A percentile compares a stretch with the other conserved stretches of the same genome.
Evolutionary conservation across 139 green algal species (phyloP).

Genomic region (Picochlorum sp.): DNA sequence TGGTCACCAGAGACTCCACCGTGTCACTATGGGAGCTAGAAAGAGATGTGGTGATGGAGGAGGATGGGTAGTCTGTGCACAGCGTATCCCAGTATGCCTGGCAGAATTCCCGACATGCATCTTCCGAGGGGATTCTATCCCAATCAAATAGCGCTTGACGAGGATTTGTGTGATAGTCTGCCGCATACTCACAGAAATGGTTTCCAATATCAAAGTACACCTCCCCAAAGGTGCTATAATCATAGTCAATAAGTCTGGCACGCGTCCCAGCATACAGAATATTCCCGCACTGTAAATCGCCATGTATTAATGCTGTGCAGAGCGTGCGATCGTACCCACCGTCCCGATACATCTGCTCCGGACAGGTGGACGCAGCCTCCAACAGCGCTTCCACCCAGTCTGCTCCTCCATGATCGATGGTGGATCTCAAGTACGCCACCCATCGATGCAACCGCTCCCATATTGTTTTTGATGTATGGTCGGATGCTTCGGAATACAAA

Average conservation of each 20-base stretch:
- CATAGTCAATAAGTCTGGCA: slow-evolving; percentile 59
- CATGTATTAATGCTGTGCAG: slow-evolving; percentile 57
- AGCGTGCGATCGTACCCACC: background rate
- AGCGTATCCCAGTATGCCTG: slow-evolving; percentile 31
- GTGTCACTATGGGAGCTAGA: no score
- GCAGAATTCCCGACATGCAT: slow-evolving; percentile 27
- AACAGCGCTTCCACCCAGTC: no score
- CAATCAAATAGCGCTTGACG: slow-evolving; percentile 32
- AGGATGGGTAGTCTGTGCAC: no score
- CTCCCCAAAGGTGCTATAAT: slow-evolving; percentile 27
- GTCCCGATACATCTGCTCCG: no score
- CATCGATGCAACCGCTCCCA: slow-evolving; percentile 30
- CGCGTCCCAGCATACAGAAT: slow-evolving; percentile 35
- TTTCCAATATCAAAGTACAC: slow-evolving; percentile 63
- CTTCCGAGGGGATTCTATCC: slow-evolving; percentile 30
- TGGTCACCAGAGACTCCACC: no score
- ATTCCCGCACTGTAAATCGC: slow-evolving; percentile 69
- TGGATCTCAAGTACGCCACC: background rate
- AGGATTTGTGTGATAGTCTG: slow-evolving; percentile 40
- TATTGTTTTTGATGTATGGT: background rate
- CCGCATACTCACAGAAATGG: slow-evolving; percentile 63
- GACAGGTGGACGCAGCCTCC: no score
- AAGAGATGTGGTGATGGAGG: no score
- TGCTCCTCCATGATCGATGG: no score
- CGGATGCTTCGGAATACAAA: background rate